phyloP scores from a whole-genome alignment of 805 yeast species.

The Jamesozyma rosinii region DNA sequence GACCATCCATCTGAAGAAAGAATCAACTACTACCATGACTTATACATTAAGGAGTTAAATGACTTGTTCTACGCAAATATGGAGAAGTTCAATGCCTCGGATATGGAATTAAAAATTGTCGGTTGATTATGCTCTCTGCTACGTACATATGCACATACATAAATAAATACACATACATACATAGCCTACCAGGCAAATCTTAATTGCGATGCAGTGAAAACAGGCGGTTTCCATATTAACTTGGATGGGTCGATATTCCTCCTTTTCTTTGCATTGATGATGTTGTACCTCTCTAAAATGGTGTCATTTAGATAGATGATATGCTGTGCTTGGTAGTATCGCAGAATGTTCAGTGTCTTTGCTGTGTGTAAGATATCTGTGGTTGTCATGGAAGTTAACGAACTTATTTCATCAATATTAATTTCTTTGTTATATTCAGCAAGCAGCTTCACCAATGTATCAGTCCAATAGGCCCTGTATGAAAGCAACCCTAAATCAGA shows the following conservation, averaged over 20 bases:
- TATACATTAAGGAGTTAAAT: constrained; percentile 57
- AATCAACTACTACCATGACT: constrained; percentile 60
- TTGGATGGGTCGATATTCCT: constrained; percentile 65
- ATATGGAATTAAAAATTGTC: constrained; percentile 22
- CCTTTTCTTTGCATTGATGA: constrained; percentile 56
- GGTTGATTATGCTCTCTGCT: constrained; percentile 8
- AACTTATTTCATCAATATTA: constrained; percentile 84
- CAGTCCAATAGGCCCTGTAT: constrained; percentile 95
- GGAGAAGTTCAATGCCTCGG: constrained; percentile 34
- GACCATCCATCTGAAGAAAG: constrained; percentile 39
- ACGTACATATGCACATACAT: background rate
- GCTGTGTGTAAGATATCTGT: constrained; percentile 90
- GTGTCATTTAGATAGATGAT: constrained; percentile 79
- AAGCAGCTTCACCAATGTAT: constrained; percentile 64
- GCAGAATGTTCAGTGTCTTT: constrained; percentile 79
- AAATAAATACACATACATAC: background rate
- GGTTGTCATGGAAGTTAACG: constrained; percentile 87
- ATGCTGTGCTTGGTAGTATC: constrained; percentile 93
- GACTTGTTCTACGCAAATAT: constrained; percentile 61
- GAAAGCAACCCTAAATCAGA: constrained; percentile 89
- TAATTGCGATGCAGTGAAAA: constrained; percentile 85
- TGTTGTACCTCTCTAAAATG: constrained; percentile 66
- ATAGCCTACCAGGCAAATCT: constrained; percentile 77
- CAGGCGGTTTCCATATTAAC: constrained; percentile 90
- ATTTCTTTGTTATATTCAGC: constrained; percentile 57